phyloP scores from a whole-genome alignment of 805 yeast genomes.

The Starmera pachycereana region DNA sequence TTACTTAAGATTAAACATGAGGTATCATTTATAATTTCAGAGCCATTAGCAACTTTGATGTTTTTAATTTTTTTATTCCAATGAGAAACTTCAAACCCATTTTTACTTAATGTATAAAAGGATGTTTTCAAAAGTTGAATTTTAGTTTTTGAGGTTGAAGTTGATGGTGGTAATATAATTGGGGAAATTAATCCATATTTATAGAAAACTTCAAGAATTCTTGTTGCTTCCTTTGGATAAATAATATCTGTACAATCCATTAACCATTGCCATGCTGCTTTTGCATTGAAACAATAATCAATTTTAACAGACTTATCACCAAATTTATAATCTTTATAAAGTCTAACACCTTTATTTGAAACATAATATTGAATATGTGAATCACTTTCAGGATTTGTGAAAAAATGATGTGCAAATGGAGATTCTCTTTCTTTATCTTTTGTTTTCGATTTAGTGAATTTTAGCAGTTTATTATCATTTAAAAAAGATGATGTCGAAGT shows the following conservation, averaged over 20 bases:
- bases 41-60: conserved; percentile 9
- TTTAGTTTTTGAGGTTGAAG: conserved; percentile 16
- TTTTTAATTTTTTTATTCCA: conserved; percentile 19
- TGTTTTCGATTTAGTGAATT: neutral
- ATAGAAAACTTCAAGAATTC: conserved; percentile 40
- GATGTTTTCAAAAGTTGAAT: conserved; percentile 27
- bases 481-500: neutral
- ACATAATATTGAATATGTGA: conserved; percentile 73
- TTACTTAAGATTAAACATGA: conserved; percentile 11
- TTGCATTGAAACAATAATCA: conserved; percentile 56
- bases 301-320: conserved; percentile 17
- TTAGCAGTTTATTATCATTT: neutral
- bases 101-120: conserved; percentile 31
- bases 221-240: conserved; percentile 39
- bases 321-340: conserved; percentile 35
- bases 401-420: conserved; percentile 67
- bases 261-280: conserved; percentile 77
- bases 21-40: conserved; percentile 7
- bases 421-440: conserved; percentile 25
- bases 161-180: conserved; percentile 27
- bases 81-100: conserved; percentile 29
- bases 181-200: conserved; percentile 38
- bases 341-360: conserved; percentile 52
- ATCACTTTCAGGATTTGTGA: conserved; percentile 84
- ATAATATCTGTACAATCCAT: conserved; percentile 79